Percentiles rank a stretch among this genome's conserved stretches.
These are phyloP conservation scores for Termitomyces sp. DNA, from an alignment of 768 basidiomycete species.

Conservation along the genomic window DNA sequence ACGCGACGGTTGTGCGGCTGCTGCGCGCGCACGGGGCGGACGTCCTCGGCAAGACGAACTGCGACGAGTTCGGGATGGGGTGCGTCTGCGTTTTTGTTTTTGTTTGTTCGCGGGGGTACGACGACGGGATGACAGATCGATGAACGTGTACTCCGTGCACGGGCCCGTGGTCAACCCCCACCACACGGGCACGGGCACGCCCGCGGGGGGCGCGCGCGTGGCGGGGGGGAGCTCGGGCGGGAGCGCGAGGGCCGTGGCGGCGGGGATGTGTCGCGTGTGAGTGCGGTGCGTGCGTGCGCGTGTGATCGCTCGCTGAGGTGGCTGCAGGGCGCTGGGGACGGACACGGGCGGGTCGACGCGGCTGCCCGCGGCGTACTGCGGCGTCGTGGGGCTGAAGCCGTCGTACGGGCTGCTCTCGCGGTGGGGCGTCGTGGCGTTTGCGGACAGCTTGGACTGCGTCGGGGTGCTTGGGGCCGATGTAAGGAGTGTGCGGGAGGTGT, in stretches of 20 bases:
- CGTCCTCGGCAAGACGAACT: constrained; percentile 86
- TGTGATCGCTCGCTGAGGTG: constrained; percentile 1
- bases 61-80: constrained; percentile 99
- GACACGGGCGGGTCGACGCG: constrained; percentile 96
- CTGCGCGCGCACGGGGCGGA: constrained; percentile 59
- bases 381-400: constrained; percentile 88
- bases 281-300: no score
- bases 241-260: constrained; percentile 88
- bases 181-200: no score
- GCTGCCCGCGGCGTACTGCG: constrained; percentile 91
- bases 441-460: constrained; percentile 93
- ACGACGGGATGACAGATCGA: constrained; percentile 45
- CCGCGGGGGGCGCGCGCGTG: constrained; percentile 37
- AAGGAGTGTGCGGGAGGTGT: constrained; percentile 43
- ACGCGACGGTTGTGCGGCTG: constrained; percentile 75
- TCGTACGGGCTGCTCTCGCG: constrained; percentile 90
- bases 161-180: constrained; percentile 77
- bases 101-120: no score
- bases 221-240: constrained; percentile 96
- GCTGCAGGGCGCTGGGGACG: constrained; percentile 74
- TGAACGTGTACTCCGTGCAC: constrained; percentile 67
- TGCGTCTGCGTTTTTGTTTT: constrained; percentile 23
- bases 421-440: constrained; percentile 92
- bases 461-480: constrained; percentile 68
- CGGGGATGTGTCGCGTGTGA: constrained; percentile 79